Conservation (phyloP, 106 monocot genomes). For the Vanilla planifolia region DNA sequence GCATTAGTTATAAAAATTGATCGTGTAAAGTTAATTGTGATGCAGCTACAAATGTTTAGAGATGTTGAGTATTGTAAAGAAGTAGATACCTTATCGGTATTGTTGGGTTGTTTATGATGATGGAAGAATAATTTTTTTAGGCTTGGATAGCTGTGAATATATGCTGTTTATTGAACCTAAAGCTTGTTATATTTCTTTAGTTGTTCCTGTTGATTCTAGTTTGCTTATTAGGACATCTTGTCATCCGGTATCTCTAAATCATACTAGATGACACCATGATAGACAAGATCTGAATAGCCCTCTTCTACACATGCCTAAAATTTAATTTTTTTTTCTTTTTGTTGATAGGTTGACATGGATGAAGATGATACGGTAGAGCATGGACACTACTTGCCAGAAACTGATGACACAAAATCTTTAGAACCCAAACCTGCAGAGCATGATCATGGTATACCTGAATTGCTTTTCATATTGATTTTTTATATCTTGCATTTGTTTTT, state of each 20-base stretch:
- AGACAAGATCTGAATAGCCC: too few species aligned
- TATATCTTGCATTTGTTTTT: too few species aligned
- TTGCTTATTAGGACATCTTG: not conserved
- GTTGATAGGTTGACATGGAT: conserved; percentile 87
- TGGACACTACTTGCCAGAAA: conserved; percentile 17
- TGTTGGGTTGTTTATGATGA: too few species aligned
- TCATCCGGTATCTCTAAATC: not conserved
- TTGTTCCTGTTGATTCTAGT: not conserved
- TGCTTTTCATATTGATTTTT: not conserved
- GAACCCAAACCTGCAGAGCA: conserved; percentile 17
- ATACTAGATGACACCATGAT: too few species aligned
- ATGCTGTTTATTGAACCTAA: too few species aligned
- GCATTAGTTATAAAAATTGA: too few species aligned
- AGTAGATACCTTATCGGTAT: too few species aligned
- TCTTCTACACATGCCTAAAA: not conserved
- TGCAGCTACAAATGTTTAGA: too few species aligned
- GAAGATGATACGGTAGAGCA: conserved; percentile 50
- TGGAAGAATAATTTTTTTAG: too few species aligned
- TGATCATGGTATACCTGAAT: conserved; percentile 26
- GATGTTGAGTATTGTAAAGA: too few species aligned
- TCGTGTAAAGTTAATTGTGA: too few species aligned
- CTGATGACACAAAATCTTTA: conserved; percentile 16
- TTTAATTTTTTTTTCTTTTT: not conserved
- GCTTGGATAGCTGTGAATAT: too few species aligned
- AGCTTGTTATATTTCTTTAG: not conserved